Evolutionary conservation across 192 early-diverging fungal species (phyloP).

Genomic region (Gonapodya sp.): DNA sequence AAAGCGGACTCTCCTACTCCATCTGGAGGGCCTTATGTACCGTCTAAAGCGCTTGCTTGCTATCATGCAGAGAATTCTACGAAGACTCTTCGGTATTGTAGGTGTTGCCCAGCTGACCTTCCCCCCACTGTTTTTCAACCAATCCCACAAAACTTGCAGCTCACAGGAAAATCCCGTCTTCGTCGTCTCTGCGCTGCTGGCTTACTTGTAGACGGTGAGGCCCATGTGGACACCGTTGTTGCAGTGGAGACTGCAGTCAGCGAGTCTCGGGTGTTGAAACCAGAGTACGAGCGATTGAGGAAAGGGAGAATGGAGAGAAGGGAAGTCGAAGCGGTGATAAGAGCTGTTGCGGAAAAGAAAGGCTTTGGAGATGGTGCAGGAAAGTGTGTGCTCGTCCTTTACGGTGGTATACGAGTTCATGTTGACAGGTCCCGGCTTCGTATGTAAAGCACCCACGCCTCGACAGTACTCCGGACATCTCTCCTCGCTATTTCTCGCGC

Average conservation of each 20-base stretch:
- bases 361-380: not conserved
- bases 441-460: no score
- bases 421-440: no score
- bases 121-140: not conserved
- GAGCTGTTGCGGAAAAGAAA: not conserved
- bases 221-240: not conserved
- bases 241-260: not conserved
- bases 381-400: not conserved
- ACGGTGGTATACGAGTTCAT: no score
- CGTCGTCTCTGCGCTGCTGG: not conserved
- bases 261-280: not conserved
- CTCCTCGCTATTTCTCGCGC: not conserved
- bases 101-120: not conserved
- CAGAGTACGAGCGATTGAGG: not conserved
- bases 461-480: not conserved
- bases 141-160: not conserved
- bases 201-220: not conserved
- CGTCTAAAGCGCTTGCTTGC: not conserved
- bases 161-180: not conserved
- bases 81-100: not conserved
- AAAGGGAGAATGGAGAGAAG: not conserved
- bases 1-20: no score
- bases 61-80: not conserved
- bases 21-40: no score
- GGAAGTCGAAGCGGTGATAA: not conserved